Conservation (phyloP, 139 green algal genomes). For the Closterium sp. region DNA sequence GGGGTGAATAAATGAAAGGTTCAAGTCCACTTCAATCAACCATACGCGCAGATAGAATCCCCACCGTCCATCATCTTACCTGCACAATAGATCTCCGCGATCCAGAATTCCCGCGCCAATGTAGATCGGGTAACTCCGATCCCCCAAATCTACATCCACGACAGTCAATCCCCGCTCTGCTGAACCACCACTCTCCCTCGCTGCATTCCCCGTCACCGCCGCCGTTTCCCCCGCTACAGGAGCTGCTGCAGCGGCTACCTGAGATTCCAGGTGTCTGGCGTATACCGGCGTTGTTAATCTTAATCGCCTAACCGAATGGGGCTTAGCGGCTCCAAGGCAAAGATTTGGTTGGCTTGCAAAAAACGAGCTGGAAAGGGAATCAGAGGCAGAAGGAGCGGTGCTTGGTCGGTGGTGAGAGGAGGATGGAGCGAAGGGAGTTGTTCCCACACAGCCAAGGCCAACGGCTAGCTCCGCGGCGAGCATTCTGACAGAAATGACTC, state of each 20-base stretch:
- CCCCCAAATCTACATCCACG: slow-evolving; percentile 80
- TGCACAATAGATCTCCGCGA: slow-evolving; percentile 43
- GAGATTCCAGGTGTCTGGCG: not conserved
- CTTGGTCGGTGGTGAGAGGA: not conserved
- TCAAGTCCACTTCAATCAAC: not conserved
- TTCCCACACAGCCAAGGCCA: not conserved
- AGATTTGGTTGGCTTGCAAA: not conserved
- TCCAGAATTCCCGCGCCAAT: slow-evolving; percentile 83
- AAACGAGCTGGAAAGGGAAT: not conserved
- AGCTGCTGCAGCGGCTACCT: not conserved
- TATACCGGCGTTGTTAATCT: not conserved
- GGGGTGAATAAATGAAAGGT: no score
- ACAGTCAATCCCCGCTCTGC: slow-evolving; percentile 14
- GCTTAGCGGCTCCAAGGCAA: not conserved
- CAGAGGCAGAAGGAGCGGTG: not conserved
- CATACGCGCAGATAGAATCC: not conserved
- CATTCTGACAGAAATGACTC: not conserved
- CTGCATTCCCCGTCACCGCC: not conserved
- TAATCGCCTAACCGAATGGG: not conserved
- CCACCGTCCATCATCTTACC: slow-evolving; percentile 7
- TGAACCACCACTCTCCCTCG: not conserved
- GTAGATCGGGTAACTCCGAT: slow-evolving; percentile 96
- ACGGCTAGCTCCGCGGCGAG: not conserved
- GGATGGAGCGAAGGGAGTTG: not conserved
- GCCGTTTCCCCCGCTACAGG: not conserved